phyloP scores from a whole-genome alignment of 441 rosid species.

The Pelargonium cotyledonis region DNA sequence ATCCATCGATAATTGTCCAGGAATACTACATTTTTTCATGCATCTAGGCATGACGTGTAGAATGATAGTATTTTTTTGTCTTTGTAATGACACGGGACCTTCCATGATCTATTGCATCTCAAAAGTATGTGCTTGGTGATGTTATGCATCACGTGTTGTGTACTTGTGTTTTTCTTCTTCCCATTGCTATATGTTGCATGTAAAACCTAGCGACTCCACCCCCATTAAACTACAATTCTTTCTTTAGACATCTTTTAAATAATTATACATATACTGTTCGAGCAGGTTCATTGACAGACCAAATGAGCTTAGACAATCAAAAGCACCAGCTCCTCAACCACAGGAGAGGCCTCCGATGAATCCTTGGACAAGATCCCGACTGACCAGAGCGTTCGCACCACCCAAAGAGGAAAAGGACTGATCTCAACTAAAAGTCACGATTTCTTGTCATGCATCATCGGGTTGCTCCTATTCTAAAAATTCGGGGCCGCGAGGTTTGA shows the following conservation, averaged over 20 bases:
- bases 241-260: background rate
- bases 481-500: too few species aligned
- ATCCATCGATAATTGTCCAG: too few species aligned
- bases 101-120: background rate
- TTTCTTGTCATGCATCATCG: background rate
- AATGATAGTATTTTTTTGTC: too few species aligned
- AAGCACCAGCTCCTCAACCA: background rate
- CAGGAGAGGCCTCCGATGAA: conserved; percentile 49
- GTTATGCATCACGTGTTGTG: too few species aligned
- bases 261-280: background rate
- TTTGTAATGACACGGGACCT: too few species aligned
- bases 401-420: conserved; percentile 66
- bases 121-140: too few species aligned
- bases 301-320: background rate
- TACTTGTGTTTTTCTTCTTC: background rate
- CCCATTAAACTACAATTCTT: background rate
- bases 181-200: background rate
- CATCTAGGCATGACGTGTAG: too few species aligned
- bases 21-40: too few species aligned
- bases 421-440: background rate
- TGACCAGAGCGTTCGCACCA: conserved; percentile 43
- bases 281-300: conserved; percentile 29
- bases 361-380: conserved; percentile 1
- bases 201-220: background rate
- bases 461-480: too few species aligned